A percentile compares a stretch with the other conserved stretches of the same genome.
phyloP scores from a whole-genome alignment of 257 asterid genomes.

The Ocimum tenuiflorum region DNA sequence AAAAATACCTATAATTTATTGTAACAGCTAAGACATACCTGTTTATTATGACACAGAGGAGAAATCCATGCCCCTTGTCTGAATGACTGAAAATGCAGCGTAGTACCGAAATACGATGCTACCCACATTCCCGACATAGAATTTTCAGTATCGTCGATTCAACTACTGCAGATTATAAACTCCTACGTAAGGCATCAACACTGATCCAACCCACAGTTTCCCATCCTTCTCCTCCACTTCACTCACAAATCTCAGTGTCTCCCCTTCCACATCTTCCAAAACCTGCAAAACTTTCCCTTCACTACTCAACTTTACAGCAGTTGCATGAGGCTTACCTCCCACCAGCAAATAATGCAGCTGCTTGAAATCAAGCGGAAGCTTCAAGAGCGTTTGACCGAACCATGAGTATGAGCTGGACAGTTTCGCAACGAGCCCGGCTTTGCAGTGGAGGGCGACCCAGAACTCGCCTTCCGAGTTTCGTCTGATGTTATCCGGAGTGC shows the following conservation, averaged over 20 bases:
- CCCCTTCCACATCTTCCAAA: conserved; percentile 54
- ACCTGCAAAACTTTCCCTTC: conserved; percentile 49
- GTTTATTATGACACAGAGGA: too few species aligned
- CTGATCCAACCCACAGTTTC: conserved; percentile 64
- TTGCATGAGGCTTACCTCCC: conserved; percentile 60
- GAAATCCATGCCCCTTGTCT: too few species aligned
- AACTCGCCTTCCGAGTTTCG: conserved; percentile 51
- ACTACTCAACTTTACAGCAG: conserved; percentile 45
- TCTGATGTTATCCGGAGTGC: conserved; percentile 68
- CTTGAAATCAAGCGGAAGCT: conserved; percentile 45
- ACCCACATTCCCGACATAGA: too few species aligned
- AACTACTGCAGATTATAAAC: conserved; percentile 23
- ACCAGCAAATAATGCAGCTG: conserved; percentile 51
- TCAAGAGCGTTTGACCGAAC: conserved; percentile 36
- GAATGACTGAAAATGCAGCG: too few species aligned
- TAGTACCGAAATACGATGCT: too few species aligned
- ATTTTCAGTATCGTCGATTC: too few species aligned
- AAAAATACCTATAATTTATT: too few species aligned
- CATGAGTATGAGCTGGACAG: conserved; percentile 29
- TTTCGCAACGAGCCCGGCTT: conserved; percentile 28
- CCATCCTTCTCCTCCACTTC: conserved; percentile 69
- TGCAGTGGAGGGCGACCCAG: conserved; percentile 69
- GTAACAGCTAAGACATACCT: too few species aligned
- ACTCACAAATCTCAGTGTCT: conserved; percentile 49
- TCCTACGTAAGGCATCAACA: conserved; percentile 53